Percentiles rank a stretch among this genome's conserved stretches.
phyloP scores from a whole-genome alignment of 176 grass and related monocot species.

The Carex pumila region DNA sequence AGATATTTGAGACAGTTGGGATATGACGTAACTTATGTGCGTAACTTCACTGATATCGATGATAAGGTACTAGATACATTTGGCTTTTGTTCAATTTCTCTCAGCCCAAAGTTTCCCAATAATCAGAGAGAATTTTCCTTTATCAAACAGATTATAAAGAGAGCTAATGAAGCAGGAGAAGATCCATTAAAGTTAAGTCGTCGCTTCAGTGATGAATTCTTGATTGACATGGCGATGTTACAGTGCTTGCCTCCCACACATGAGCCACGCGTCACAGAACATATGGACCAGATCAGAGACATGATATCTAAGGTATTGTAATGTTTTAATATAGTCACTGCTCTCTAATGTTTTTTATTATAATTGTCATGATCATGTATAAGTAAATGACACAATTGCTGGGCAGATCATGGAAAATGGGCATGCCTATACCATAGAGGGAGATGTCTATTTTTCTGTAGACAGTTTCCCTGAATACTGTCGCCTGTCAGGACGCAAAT shows the following conservation, averaged over 20 bases:
- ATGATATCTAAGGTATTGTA: slow-evolving; percentile 69
- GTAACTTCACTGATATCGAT: slow-evolving; percentile 94
- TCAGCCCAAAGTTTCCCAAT: neutral
- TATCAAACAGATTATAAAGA: slow-evolving; percentile 70
- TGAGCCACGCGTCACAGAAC: slow-evolving; percentile 77
- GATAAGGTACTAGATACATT: slow-evolving; percentile 59
- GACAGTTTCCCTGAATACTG: slow-evolving; percentile 45
- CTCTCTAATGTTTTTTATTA: neutral
- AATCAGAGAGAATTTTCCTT: slow-evolving; percentile 6
- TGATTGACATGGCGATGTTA: slow-evolving; percentile 60
- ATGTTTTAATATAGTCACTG: neutral
- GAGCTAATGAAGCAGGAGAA: slow-evolving; percentile 72
- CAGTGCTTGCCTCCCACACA: slow-evolving; percentile 66
- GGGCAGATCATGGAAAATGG: slow-evolving; percentile 43
- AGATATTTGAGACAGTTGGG: slow-evolving; percentile 80
- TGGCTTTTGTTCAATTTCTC: neutral
- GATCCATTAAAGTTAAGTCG: slow-evolving; percentile 51
- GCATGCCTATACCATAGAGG: slow-evolving; percentile 38
- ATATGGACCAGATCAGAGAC: slow-evolving; percentile 74
- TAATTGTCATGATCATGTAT: neutral
- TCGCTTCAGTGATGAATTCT: slow-evolving; percentile 65
- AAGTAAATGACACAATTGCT: neutral
- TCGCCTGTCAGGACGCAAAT: slow-evolving; percentile 32
- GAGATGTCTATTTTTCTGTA: slow-evolving; percentile 47
- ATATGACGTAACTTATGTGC: slow-evolving; percentile 79